Evolutionary conservation across 768 basidiomycete species (phyloP), one percentile per base, ranked within the genome.

Genomic region (Collybiopsis luxurians): DNA sequence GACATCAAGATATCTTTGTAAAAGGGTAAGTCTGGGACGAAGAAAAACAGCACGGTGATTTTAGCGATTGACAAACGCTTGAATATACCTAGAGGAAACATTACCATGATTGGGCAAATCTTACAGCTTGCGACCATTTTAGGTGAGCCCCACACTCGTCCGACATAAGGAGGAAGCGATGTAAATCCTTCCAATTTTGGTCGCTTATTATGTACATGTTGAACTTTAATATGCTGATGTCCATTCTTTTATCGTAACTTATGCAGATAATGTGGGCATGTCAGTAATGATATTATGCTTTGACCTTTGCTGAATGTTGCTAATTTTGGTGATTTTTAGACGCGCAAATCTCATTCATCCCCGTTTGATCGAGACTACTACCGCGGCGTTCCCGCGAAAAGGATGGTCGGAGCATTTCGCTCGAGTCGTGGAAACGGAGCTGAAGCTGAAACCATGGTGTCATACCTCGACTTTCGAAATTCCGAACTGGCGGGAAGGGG

Each of bases 71-170:
- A n/a, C 40, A 21, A 7, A 23, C n/a, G 23, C 17, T 19, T 51
- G 15, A 38, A 28, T 52, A 15, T 23, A 17, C 30, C 58, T 59
- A 79, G 76, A 1, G 78, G 79, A 3, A 78, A 79, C 58, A 82
- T 82, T 58, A 79, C 80, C 2, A 71, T 74, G 66, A 71, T 80
- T 47, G 80, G 80, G 9, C 77, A 80, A 64, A 69, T 80, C 13
- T 65, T 81, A 13, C 79, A 81, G 63, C 69, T 81, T 21, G 75
- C 79, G 9, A 81, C 77, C 3, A 76, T 79, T 57, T 68, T 80
- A 23, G 78, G 76, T 78, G 59, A 39, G 72, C 15, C n/a, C 23
- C 10, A 26, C 13, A 5, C 43, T 6, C 43, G n/a, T 44, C 31
- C 13, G 31, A 6, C 31, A 6, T 13, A 5, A 13, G 31, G 13